Percentiles rank a stretch among this genome's conserved stretches.
These are phyloP conservation scores for Beta corolliflora DNA, from an alignment of 179 eudicot species.

Conservation along the genomic window DNA sequence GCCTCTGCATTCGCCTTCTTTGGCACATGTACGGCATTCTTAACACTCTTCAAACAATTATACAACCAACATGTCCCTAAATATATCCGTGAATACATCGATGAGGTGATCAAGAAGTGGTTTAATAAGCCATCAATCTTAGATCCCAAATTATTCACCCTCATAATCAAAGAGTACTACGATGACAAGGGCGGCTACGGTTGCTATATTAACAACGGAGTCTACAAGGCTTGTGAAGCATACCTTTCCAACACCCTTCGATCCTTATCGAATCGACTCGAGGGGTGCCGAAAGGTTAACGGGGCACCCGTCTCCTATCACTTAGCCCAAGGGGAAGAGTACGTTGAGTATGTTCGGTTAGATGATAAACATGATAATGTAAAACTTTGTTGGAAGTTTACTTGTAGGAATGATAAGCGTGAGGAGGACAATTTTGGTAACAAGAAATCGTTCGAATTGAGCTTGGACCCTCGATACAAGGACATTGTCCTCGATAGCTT, in stretches of 20 bases:
- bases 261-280: conserved; percentile 30
- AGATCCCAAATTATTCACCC: conserved; percentile 16
- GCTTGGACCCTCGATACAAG: conserved; percentile 34
- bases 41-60: conserved; percentile 33
- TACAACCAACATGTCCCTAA: conserved; percentile 41
- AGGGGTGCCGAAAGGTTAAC: conserved; percentile 4
- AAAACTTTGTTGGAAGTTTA: not conserved
- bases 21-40: conserved; percentile 40
- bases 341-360: conserved; percentile 4
- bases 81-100: conserved; percentile 27
- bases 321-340: conserved; percentile 17
- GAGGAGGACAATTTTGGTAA: not conserved
- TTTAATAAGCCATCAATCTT: not conserved
- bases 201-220: conserved; percentile 11
- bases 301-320: not conserved
- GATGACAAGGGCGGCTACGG: conserved; percentile 15
- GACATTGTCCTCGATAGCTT: conserved; percentile 24
- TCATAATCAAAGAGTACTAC: conserved; percentile 33
- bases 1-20: conserved; percentile 38
- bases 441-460: conserved; percentile 26
- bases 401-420: conserved; percentile 7
- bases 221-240: conserved; percentile 39
- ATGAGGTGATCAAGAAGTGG: not conserved
- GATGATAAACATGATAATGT: not conserved
- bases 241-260: conserved; percentile 37